Base-by-base conservation (phyloP, 257 asterid genomes). In the Scutellaria minor region DNA sequence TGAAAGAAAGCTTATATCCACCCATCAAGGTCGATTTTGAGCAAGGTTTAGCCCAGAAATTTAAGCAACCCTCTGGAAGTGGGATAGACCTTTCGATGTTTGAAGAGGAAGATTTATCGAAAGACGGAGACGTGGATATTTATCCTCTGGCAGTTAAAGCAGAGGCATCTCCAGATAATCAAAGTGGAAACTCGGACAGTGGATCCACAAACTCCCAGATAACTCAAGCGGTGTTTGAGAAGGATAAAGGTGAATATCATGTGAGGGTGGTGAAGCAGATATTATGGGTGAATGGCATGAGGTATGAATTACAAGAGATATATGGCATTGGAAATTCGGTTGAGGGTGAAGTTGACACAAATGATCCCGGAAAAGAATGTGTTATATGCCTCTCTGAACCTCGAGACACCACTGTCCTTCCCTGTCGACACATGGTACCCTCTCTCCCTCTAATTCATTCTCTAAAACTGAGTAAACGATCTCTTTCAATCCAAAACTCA, bases 371-470 rank as follows among this genome's bases (percentile, higher is more conserved):
- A 66, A 94, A 94, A 73, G 99, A 94, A 84, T 94, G 99, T 55
- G 99, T 89, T 70, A 87, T 94, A 15, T 94, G 99, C 85, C 97
- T 94, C 48, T 89, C 96, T 35, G 97, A 94, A 79, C 97, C 97
- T 18, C 88, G 95, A 59, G 97, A 94, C 82, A 91, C 96, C n/a
- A 88, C 97, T 18, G 96, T 94, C 51, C 97, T 93, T 77, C 98
- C 98, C 3, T 93, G 99, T 72, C 89, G 99, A 65, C 99, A 94
- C 80, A 91, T 91, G 99, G 99, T 94, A 91, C 27, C 12, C 63
- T 45, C 63, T 45, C 66, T 41, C 48, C 18, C 60, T 58, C 50
- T 13, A 11, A 60, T 73, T 77, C 65, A 13, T 56, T 72, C 63
- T 41, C 47, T 40, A 22, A 41, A 40, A 69, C 14, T 56, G 8